A percentile compares a stretch with the other conserved stretches of the same genome.
Conservation (phyloP, 2,329 filamentous ascomycete species). For the Aspergillus piperis region DNA sequence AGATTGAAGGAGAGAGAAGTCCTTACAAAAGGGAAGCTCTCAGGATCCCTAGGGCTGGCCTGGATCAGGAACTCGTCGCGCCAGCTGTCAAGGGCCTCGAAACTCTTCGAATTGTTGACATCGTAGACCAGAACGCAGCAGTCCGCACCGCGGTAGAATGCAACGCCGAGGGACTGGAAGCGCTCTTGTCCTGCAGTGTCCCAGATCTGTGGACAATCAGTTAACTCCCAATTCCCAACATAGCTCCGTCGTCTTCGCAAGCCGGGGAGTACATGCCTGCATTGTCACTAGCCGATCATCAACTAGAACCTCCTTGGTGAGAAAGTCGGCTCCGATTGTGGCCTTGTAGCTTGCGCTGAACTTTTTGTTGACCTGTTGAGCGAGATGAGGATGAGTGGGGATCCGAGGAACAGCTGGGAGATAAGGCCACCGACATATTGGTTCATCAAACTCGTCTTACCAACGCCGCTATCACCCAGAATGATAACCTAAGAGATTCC, state of each 20-base stretch:
- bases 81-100: constrained; percentile 98
- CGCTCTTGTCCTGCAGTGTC: constrained; percentile 96
- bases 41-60: constrained; percentile 91
- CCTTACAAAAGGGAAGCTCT: constrained; percentile 94
- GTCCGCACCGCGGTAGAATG: constrained; percentile 96
- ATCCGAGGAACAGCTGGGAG: constrained; percentile 1
- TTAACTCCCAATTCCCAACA: constrained; percentile 3
- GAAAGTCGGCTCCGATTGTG: constrained; percentile 96
- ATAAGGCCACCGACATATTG: constrained; percentile 81
- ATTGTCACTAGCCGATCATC: constrained; percentile 97
- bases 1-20: background rate
- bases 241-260: background rate
- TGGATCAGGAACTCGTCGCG: constrained; percentile 97
- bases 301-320: constrained; percentile 96
- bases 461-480: constrained; percentile 96
- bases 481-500: constrained; percentile 77
- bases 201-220: constrained; percentile 69
- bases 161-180: constrained; percentile 95
- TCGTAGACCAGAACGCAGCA: constrained; percentile 98
- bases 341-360: constrained; percentile 99
- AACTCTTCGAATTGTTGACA: constrained; percentile 99
- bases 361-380: constrained; percentile 92
- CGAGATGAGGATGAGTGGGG: constrained; percentile 18
- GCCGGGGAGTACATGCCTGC: constrained; percentile 64
- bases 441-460: constrained; percentile 99